Evolutionary conservation across 1,284 basidiomycete species (phyloP), one percentile per base, ranked within the genome.

Genomic region (Ceratobasidium sp.): DNA sequence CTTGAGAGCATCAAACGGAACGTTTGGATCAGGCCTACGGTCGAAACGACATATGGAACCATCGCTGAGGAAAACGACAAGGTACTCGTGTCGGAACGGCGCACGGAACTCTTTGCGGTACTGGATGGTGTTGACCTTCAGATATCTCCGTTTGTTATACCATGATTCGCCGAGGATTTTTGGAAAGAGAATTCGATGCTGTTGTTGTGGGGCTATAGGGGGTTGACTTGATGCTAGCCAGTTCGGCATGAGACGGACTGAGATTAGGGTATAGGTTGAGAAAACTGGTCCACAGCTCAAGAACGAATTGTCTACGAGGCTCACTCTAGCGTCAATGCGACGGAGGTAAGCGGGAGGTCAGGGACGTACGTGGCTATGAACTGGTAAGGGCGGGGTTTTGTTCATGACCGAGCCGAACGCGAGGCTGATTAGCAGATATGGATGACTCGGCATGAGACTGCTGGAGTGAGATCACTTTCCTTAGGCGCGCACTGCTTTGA

Each of bases 81-180:
- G 53, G 15, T 45, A 71, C 28, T 71, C 68, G 54, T 71, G 68
- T 23, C 26, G 33, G 39, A 71, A 71, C 11, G 68, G 68, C 7
- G 54, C 10, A 0, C 33, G 26, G 17, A 28, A 56, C 37, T 71
- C 68, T 31, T 71, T 71, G 11, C 68, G 68, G 15, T 58, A 56
- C 39, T 71, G 68, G 26, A 71, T 42, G 31, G 35, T 60, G 3
- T 47, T 39, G 37, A 71, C 37, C 8, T 28, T 45, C 13, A 42
- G 8, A 42, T 47, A 47, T 28, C 37, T 26, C 15, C 35, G 39
- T 28, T 65, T 37, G 26, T 45, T 39, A 26, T 61, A 61, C 58
- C 58, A 61, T 23, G 49, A 23, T n/a, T 51, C 49, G 49, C 23
- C 23, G 49, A 51, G 49, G 49, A 51, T 51, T n/a, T 51, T 51